A percentile compares a stretch with the other conserved stretches of the same genome.
These are phyloP conservation scores for Yamadazyma ubonensis DNA, from an alignment of 805 yeast genomes.

Conservation along the genomic window DNA sequence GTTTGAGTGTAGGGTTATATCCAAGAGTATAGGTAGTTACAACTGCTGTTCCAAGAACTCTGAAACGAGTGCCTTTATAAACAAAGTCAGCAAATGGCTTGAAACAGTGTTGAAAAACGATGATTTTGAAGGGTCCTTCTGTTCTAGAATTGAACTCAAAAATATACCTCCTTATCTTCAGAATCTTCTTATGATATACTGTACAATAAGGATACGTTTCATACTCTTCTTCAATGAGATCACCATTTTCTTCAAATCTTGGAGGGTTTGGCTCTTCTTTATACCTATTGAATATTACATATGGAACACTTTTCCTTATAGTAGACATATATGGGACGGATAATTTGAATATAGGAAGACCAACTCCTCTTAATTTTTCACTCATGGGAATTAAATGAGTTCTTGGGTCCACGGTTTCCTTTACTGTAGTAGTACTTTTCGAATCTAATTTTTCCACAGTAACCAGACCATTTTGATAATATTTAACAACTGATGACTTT, in stretches of 20 bases:
- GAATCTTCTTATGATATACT: constrained; percentile 29
- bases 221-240: constrained; percentile 21
- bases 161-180: constrained; percentile 25
- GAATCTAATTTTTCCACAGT: constrained; percentile 8
- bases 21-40: constrained; percentile 27
- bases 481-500: constrained; percentile 21
- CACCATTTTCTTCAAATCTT: constrained; percentile 16
- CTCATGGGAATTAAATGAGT: constrained; percentile 33
- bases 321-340: constrained; percentile 36
- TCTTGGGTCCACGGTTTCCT: constrained; percentile 23
- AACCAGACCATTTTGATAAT: constrained; percentile 22
- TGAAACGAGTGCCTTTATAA: constrained; percentile 36
- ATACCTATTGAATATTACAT: constrained; percentile 30
- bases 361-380: constrained; percentile 31
- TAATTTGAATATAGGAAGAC: constrained; percentile 38
- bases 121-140: constrained; percentile 23
- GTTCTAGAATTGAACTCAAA: constrained; percentile 26
- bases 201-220: constrained; percentile 37
- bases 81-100: constrained; percentile 41
- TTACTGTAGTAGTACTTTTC: constrained; percentile 7
- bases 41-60: constrained; percentile 38
- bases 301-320: constrained; percentile 36
- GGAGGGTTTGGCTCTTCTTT: constrained; percentile 26
- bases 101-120: constrained; percentile 34
- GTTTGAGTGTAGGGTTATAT: constrained; percentile 33